phyloP scores from a whole-genome alignment of 768 basidiomycete species.

The Mycena polygramma region DNA sequence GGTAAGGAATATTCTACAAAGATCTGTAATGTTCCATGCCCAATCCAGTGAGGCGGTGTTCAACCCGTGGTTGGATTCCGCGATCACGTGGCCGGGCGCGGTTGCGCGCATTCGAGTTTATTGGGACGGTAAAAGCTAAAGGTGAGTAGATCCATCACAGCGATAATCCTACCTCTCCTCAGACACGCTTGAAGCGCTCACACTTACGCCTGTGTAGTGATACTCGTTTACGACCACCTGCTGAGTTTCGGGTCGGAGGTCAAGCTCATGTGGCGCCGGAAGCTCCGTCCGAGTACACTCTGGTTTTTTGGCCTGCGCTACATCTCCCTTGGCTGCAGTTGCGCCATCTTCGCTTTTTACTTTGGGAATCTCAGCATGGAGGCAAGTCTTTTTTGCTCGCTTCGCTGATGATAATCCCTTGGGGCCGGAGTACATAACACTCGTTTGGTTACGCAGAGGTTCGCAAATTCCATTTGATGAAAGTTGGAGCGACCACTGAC shows the following conservation, averaged over 20 bases:
- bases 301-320: conserved; percentile 33
- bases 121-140: too few species aligned
- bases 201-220: conserved; percentile 12
- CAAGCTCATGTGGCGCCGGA: conserved; percentile 19
- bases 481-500: background rate
- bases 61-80: too few species aligned
- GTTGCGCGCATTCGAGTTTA: too few species aligned
- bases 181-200: background rate
- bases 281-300: background rate
- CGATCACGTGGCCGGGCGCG: too few species aligned
- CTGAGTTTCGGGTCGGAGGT: conserved; percentile 25
- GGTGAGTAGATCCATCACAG: too few species aligned
- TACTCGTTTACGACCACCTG: conserved; percentile 33
- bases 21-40: too few species aligned
- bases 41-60: too few species aligned
- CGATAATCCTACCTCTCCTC: background rate
- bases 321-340: conserved; percentile 23
- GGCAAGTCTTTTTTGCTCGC: background rate
- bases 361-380: conserved; percentile 19
- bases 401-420: background rate
- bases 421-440: background rate
- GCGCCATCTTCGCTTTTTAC: conserved; percentile 16
- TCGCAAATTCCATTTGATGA: background rate
- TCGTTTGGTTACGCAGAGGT: conserved; percentile 1
- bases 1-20: too few species aligned